Evolutionary conservation across 1,139 yeast genomes (phyloP).

Genomic region (Suhomyces anneliseae): DNA sequence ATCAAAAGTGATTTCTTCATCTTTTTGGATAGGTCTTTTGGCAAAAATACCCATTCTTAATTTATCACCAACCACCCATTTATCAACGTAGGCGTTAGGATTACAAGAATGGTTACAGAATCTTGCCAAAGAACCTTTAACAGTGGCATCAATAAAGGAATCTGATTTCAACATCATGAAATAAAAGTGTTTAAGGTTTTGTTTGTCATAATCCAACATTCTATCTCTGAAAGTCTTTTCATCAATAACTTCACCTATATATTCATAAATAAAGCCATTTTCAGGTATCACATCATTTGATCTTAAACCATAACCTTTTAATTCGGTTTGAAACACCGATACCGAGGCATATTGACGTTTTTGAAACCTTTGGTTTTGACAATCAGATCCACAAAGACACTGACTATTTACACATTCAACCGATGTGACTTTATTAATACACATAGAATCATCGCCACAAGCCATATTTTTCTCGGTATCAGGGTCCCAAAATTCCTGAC

Average conservation of each 20-base stretch:
- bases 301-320: slow-evolving; percentile 87
- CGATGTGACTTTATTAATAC: slow-evolving; percentile 88
- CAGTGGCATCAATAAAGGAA: slow-evolving; percentile 92
- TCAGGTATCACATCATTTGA: slow-evolving; percentile 61
- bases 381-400: slow-evolving; percentile 72
- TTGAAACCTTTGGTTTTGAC: slow-evolving; percentile 89
- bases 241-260: slow-evolving; percentile 90
- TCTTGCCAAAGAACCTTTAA: slow-evolving; percentile 82
- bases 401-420: slow-evolving; percentile 84
- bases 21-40: slow-evolving; percentile 64
- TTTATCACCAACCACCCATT: slow-evolving; percentile 94
- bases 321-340: slow-evolving; percentile 75
- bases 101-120: slow-evolving; percentile 94
- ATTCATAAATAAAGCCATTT: slow-evolving; percentile 79
- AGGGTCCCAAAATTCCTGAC: slow-evolving; percentile 53
- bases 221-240: slow-evolving; percentile 70
- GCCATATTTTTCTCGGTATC: slow-evolving; percentile 52
- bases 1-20: slow-evolving; percentile 94
- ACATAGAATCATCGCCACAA: slow-evolving; percentile 83
- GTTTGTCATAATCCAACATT: slow-evolving; percentile 69
- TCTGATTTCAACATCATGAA: slow-evolving; percentile 96
- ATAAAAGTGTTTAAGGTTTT: slow-evolving; percentile 82
- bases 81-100: slow-evolving; percentile 93
- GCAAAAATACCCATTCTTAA: slow-evolving; percentile 95
- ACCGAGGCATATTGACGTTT: slow-evolving; percentile 67